Evolutionary conservation across 345 rosid species (phyloP).

Genomic region (Angophora floribunda): DNA sequence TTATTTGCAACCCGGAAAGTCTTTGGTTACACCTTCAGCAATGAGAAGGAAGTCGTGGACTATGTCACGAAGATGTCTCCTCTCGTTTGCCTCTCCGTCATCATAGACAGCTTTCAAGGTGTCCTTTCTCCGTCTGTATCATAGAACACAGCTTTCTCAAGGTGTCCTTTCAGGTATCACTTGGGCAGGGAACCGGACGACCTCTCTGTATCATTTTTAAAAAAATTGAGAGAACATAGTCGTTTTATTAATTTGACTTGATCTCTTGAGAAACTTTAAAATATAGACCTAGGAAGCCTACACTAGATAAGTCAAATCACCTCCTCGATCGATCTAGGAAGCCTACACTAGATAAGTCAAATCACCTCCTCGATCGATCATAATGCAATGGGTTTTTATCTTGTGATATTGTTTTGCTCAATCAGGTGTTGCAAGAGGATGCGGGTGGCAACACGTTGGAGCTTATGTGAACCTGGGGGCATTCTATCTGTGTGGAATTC

Average conservation of each 20-base stretch:
- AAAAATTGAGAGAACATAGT: neutral
- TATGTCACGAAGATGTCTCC: conserved; percentile 71
- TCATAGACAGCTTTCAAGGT: conserved; percentile 53
- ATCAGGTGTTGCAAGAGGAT: conserved; percentile 70
- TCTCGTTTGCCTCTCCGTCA: conserved; percentile 48
- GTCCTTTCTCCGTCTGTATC: conserved; percentile 58
- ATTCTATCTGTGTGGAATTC: conserved; percentile 64
- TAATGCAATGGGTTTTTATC: neutral
- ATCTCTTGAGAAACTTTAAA: too few relatives aligned
- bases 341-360: neutral
- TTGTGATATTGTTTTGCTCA: neutral
- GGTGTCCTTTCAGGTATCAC: conserved; percentile 57
- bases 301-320: neutral
- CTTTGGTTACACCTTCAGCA: conserved; percentile 68
- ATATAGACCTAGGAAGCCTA: neutral
- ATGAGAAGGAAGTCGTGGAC: conserved; percentile 53
- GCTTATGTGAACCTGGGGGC: conserved; percentile 73
- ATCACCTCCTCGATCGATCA: neutral
- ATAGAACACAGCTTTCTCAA: conserved; percentile 54
- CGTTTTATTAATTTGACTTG: too few relatives aligned
- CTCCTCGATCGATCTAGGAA: neutral
- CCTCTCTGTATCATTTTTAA: neutral
- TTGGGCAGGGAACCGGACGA: too few relatives aligned
- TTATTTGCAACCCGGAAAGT: conserved; percentile 30
- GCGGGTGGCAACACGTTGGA: conserved; percentile 85